A percentile compares a stretch with the other conserved stretches of the same genome.
These are phyloP conservation scores for Podosphaera fusca DNA, from an alignment of 2,329 filamentous ascomycete species.

Conservation along the genomic window DNA sequence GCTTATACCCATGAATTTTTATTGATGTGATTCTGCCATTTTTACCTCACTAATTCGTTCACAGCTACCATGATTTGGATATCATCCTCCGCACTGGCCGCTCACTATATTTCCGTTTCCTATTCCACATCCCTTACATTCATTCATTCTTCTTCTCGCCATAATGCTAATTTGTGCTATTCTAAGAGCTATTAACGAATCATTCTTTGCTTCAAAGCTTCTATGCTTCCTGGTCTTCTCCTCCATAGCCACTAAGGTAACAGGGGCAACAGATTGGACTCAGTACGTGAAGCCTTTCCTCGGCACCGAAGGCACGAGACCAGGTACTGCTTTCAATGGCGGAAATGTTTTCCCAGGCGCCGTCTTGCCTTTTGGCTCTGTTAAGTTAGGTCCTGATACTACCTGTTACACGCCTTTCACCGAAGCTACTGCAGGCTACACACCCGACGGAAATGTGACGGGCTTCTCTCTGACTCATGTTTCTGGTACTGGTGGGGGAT, in stretches of 20 bases:
- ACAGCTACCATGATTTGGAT: no score
- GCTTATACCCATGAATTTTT: no score
- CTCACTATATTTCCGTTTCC: no score
- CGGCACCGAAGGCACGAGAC: slow-evolving; percentile 1
- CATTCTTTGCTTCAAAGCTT: background rate
- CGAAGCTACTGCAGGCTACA: slow-evolving; percentile 25
- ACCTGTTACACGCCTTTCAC: slow-evolving; percentile 2
- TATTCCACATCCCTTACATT: no score
- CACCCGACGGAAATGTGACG: slow-evolving; percentile 6
- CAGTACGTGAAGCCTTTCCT: slow-evolving; percentile 2
- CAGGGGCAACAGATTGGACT: background rate
- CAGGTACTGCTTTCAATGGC: slow-evolving; percentile 4
- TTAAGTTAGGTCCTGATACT: slow-evolving; percentile 7
- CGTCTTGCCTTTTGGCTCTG: slow-evolving; percentile 7
- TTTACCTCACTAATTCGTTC: no score
- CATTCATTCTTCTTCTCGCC: no score
- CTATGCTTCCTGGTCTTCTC: background rate
- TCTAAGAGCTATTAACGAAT: no score
- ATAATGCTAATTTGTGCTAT: no score
- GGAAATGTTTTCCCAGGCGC: slow-evolving; percentile 8
- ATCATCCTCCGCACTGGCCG: no score
- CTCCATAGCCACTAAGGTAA: background rate
- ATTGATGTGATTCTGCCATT: no score
- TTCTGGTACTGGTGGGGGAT: slow-evolving; percentile 2
- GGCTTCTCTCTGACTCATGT: slow-evolving; percentile 3